Percentiles rank a stretch among this genome's conserved stretches.
Conservation (phyloP, 176 grass and related monocot genomes). For the Themeda triandra region DNA sequence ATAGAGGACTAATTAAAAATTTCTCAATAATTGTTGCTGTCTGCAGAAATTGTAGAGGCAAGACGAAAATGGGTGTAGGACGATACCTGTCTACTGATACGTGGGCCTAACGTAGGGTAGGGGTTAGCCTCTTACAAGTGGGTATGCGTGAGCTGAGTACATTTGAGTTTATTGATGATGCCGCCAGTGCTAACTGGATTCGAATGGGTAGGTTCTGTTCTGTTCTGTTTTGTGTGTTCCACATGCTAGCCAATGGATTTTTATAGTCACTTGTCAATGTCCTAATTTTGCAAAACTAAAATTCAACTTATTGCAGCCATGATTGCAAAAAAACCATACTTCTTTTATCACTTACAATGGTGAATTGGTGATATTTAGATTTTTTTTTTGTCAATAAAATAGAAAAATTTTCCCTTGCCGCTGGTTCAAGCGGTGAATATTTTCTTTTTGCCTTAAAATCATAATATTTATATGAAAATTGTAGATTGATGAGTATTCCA, state of each 20-base stretch:
- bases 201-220: not conserved
- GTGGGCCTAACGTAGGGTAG: too few relatives aligned
- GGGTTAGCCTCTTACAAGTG: not conserved
- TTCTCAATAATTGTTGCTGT: not conserved
- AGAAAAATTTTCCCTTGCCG: too few relatives aligned
- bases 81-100: too few relatives aligned
- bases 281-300: too few relatives aligned
- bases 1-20: not conserved
- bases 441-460: too few relatives aligned
- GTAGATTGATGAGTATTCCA: too few relatives aligned
- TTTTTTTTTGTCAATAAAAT: too few relatives aligned
- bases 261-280: not conserved
- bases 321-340: not conserved
- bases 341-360: not conserved
- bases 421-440: too few relatives aligned
- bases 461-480: too few relatives aligned
- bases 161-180: not conserved
- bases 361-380: too few relatives aligned
- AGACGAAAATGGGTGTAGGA: not conserved
- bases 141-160: not conserved
- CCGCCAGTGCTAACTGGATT: not conserved
- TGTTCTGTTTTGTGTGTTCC: too few relatives aligned
- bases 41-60: not conserved
- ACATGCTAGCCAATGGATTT: not conserved
- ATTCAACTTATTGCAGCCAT: not conserved